Conservation (phyloP, 352 stramenopile genomes). For the Phytophthora sojae region DNA sequence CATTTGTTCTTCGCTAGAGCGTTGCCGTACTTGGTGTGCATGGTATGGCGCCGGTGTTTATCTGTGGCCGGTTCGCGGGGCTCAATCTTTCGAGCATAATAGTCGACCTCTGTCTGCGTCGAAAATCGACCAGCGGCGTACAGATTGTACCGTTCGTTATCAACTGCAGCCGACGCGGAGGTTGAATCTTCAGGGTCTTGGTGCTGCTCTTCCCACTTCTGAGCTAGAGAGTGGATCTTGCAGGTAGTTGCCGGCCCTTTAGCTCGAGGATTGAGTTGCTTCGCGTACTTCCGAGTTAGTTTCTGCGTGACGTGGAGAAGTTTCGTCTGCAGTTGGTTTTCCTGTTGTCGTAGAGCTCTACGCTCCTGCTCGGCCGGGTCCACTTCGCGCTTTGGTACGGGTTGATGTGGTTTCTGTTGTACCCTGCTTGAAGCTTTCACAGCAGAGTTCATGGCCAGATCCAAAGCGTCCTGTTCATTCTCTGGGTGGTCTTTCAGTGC, state of each 20-base stretch:
- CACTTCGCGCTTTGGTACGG: constrained; percentile 2
- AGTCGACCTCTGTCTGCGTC: constrained; percentile 71
- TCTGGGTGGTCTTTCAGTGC: constrained; percentile 19
- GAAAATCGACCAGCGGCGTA: constrained; percentile 67
- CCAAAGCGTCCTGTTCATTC: constrained; percentile 22
- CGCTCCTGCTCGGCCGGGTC: constrained; percentile 30
- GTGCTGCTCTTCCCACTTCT: constrained; percentile 51
- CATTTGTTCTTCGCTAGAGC: constrained; percentile 57
- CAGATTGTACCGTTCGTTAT: constrained; percentile 55
- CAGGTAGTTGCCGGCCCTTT: constrained; percentile 31
- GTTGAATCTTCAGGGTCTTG: constrained; percentile 40
- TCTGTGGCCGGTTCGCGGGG: constrained; percentile 54
- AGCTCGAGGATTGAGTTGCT: constrained; percentile 45
- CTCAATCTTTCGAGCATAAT: constrained; percentile 57
- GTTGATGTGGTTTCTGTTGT: background rate
- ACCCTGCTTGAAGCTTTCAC: background rate
- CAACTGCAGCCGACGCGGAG: constrained; percentile 8
- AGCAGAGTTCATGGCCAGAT: constrained; percentile 19
- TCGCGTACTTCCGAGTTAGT: constrained; percentile 76
- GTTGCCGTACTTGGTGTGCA: constrained; percentile 80
- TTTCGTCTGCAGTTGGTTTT: constrained; percentile 53
- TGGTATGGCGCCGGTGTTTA: constrained; percentile 53
- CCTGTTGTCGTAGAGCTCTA: constrained; percentile 37
- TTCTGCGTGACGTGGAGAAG: constrained; percentile 71
- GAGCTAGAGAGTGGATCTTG: constrained; percentile 48